A percentile compares a stretch with the other conserved stretches of the same genome.
Evolutionary conservation across 2,329 filamentous ascomycete genomes (phyloP).

Genomic region (Aspergillus pseudonomiae): DNA sequence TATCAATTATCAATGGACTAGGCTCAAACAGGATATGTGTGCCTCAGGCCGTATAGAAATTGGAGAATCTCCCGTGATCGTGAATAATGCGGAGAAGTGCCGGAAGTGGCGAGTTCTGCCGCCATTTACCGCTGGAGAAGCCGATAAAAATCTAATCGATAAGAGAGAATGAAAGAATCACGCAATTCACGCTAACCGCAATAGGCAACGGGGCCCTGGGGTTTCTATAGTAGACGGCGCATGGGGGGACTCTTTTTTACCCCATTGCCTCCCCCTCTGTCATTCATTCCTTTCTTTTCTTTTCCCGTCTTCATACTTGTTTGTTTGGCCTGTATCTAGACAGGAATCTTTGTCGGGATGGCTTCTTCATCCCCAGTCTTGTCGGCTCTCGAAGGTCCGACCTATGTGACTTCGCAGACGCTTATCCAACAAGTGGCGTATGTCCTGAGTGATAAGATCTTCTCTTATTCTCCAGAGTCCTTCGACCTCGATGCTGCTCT

Average conservation of each 20-base stretch:
- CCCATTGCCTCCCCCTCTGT: conserved; percentile 17
- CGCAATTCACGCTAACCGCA: conserved; percentile 39
- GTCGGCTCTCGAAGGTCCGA: conserved; percentile 74
- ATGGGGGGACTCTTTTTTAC: conserved; percentile 15
- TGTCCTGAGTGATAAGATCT: conserved; percentile 93
- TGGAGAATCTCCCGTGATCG: not conserved
- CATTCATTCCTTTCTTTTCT: conserved; percentile 23
- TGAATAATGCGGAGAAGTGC: conserved; percentile 24
- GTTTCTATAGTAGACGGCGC: conserved; percentile 32
- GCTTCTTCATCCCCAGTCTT: conserved; percentile 46
- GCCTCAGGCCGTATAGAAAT: conserved; percentile 7
- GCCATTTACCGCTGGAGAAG: conserved; percentile 12
- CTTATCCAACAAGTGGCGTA: conserved; percentile 96
- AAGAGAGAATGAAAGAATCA: conserved; percentile 39
- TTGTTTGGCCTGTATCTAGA: conserved; percentile 26
- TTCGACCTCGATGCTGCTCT: conserved; percentile 88
- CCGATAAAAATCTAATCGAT: conserved; percentile 20
- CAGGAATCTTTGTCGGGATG: conserved; percentile 32
- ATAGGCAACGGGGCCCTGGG: conserved; percentile 31
- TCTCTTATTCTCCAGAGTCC: conserved; percentile 91
- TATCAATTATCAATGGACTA: conserved; percentile 4
- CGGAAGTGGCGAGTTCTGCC: conserved; percentile 27
- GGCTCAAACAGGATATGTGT: not conserved
- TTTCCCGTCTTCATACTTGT: conserved; percentile 28
- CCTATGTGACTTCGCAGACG: conserved; percentile 89